Percentiles rank a stretch among this genome's conserved stretches.
Conservation (phyloP, 495 filamentous ascomycete species). For the Neurospora sp. region DNA sequence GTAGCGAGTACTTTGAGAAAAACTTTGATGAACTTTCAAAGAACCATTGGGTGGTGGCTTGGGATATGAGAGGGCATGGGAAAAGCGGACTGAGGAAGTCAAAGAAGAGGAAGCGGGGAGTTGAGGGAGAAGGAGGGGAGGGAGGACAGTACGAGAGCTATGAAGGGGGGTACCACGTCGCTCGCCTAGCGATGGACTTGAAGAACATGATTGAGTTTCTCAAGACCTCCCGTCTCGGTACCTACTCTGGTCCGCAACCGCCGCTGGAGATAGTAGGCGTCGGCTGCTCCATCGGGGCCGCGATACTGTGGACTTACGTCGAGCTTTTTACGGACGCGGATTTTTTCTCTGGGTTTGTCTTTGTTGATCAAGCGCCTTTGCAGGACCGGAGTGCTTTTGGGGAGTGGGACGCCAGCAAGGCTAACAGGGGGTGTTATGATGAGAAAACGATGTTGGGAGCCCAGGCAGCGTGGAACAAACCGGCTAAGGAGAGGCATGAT, state of each 20-base stretch:
- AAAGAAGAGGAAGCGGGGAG: neutral
- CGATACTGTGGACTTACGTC: conserved; percentile 35
- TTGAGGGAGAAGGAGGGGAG: neutral
- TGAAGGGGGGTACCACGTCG: conserved; percentile 34
- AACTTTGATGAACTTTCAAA: conserved; percentile 21
- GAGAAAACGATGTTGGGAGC: conserved; percentile 25
- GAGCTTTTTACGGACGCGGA: conserved; percentile 27
- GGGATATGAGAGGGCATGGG: conserved; percentile 38
- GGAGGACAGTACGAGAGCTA: neutral
- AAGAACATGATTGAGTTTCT: conserved; percentile 17
- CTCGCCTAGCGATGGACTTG: conserved; percentile 33
- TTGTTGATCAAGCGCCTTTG: conserved; percentile 39
- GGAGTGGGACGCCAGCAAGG: conserved; percentile 8
- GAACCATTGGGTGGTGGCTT: conserved; percentile 27
- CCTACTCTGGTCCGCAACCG: neutral
- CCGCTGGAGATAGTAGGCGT: conserved; percentile 19
- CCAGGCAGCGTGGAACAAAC: conserved; percentile 23
- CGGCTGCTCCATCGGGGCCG: conserved; percentile 37
- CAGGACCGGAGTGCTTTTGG: conserved; percentile 19
- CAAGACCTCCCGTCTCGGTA: conserved; percentile 9
- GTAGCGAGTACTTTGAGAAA: conserved; percentile 30
- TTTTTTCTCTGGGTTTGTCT: conserved; percentile 27
- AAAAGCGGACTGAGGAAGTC: conserved; percentile 9
- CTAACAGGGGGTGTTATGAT: conserved; percentile 30
- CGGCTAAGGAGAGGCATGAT: neutral